A percentile compares a stretch with the other conserved stretches of the same genome.
Evolutionary conservation across 306 rosid genomes (phyloP).

Genomic region (Astragalus membranaceus): DNA sequence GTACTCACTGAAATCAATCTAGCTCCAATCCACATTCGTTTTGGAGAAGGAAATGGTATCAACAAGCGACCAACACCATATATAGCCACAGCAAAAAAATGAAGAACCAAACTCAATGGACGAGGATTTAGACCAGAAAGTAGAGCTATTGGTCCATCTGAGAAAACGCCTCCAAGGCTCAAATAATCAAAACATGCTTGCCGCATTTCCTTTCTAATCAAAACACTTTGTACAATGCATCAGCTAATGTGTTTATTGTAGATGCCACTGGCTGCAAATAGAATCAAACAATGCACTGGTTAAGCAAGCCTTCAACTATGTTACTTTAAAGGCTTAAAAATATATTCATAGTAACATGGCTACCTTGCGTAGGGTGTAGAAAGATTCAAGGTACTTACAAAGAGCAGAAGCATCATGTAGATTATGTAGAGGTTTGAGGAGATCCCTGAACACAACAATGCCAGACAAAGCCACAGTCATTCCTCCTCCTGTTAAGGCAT

Average conservation of each 20-base stretch:
- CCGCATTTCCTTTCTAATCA: constrained; percentile 51
- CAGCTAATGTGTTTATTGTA: constrained; percentile 62
- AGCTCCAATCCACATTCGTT: constrained; percentile 46
- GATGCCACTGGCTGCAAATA: constrained; percentile 62
- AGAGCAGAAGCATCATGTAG: constrained; percentile 45
- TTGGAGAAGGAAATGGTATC: constrained; percentile 54
- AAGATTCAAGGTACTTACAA: constrained; percentile 49
- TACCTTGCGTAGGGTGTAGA: constrained; percentile 54
- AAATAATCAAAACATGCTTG: constrained; percentile 57
- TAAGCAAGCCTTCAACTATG: neutral
- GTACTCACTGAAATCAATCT: constrained; percentile 44
- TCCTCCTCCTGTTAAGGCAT: constrained; percentile 89
- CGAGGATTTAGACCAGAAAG: constrained; percentile 57
- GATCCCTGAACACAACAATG: constrained; percentile 46
- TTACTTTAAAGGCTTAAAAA: neutral
- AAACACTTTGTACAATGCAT: constrained; percentile 70
- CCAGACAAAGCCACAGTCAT: constrained; percentile 84
- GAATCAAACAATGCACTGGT: neutral
- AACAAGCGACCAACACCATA: constrained; percentile 43
- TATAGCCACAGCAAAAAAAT: constrained; percentile 45
- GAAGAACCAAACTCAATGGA: constrained; percentile 43
- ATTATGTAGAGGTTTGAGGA: constrained; percentile 43
- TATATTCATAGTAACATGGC: neutral
- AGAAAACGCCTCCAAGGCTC: constrained; percentile 52
- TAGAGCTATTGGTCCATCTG: constrained; percentile 43